Conservation (phyloP, 495 filamentous ascomycete genomes). For the Aspergillus campestris region DNA sequence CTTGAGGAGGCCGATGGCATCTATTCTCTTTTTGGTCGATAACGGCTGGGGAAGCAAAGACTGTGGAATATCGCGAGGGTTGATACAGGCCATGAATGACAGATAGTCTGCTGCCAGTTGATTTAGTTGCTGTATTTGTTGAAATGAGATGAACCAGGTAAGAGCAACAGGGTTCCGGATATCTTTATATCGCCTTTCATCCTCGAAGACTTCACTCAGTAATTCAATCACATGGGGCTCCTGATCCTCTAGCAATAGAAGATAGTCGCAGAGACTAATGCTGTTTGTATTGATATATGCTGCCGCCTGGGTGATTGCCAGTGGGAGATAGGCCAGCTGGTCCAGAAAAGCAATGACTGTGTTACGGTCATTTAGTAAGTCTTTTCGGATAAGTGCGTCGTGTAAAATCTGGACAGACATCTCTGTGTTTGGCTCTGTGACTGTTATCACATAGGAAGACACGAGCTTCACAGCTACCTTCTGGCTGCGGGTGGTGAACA, state of each 20-base stretch:
- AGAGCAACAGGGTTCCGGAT: conserved; percentile 41
- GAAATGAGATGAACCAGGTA: conserved; percentile 48
- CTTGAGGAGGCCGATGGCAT: conserved; percentile 24
- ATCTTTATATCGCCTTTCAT: conserved; percentile 31
- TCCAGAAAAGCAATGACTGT: conserved; percentile 14
- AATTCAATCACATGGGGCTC: conserved; percentile 29
- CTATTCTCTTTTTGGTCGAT: conserved; percentile 6
- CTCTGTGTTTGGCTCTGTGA: conserved; percentile 20
- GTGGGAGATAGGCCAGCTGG: conserved; percentile 25
- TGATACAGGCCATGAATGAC: conserved; percentile 33
- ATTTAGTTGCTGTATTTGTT: conserved; percentile 28
- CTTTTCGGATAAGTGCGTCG: conserved; percentile 18
- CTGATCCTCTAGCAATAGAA: conserved; percentile 30
- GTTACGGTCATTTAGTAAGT: conserved; percentile 8
- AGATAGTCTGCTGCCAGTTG: conserved; percentile 26
- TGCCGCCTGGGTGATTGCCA: conserved; percentile 36
- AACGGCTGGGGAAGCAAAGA: conserved; percentile 15
- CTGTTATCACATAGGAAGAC: conserved; percentile 9
- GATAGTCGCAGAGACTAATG: conserved; percentile 29
- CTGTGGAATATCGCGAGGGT: conserved; percentile 18
- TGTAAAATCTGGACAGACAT: conserved; percentile 12
- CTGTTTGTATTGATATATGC: conserved; percentile 38
- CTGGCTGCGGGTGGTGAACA: conserved; percentile 32
- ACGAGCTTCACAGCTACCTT: conserved; percentile 18
- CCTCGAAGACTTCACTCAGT: conserved; percentile 41